Evolutionary conservation across 495 filamentous ascomycete species (phyloP).

Genomic region (Eremomyces bilateralis): DNA sequence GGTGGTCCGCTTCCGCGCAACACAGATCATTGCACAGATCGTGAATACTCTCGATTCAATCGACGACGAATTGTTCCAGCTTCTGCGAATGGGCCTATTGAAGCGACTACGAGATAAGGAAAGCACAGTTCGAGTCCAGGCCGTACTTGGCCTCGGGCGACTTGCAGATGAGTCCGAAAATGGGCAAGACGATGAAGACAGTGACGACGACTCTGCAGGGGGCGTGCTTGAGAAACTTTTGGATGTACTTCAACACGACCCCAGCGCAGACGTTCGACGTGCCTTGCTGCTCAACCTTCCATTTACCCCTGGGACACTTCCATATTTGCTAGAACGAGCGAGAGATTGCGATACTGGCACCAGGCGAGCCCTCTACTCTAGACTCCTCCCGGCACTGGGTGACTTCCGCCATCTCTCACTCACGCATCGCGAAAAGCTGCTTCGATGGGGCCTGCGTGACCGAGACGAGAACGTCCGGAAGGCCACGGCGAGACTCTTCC

Average conservation of each 20-base stretch:
- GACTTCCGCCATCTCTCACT: conserved; percentile 92
- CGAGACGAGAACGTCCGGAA: conserved; percentile 87
- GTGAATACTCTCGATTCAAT: conserved; percentile 77
- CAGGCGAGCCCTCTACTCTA: conserved; percentile 67
- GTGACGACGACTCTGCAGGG: conserved; percentile 28
- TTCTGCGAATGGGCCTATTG: conserved; percentile 49
- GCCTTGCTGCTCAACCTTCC: conserved; percentile 76
- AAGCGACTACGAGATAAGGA: conserved; percentile 88
- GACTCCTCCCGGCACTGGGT: conserved; percentile 68
- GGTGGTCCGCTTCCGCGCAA: conserved; percentile 69
- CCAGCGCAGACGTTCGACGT: conserved; percentile 77
- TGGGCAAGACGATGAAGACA: conserved; percentile 21
- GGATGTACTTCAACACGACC: conserved; percentile 82
- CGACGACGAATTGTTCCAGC: conserved; percentile 71
- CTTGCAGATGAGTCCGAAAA: conserved; percentile 64
- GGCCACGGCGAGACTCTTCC: conserved; percentile 74
- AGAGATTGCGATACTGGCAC: conserved; percentile 71
- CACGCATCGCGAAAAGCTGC: conserved; percentile 87
- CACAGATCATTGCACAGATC: conserved; percentile 74
- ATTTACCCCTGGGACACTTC: conserved; percentile 58
- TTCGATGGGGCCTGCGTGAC: conserved; percentile 88
- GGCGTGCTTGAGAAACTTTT: conserved; percentile 64
- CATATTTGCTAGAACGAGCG: conserved; percentile 76
- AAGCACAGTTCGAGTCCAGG: conserved; percentile 72
- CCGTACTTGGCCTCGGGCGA: conserved; percentile 71